Base-by-base conservation (phyloP, 345 rosid species). In the Carallia pectinifolia region DNA sequence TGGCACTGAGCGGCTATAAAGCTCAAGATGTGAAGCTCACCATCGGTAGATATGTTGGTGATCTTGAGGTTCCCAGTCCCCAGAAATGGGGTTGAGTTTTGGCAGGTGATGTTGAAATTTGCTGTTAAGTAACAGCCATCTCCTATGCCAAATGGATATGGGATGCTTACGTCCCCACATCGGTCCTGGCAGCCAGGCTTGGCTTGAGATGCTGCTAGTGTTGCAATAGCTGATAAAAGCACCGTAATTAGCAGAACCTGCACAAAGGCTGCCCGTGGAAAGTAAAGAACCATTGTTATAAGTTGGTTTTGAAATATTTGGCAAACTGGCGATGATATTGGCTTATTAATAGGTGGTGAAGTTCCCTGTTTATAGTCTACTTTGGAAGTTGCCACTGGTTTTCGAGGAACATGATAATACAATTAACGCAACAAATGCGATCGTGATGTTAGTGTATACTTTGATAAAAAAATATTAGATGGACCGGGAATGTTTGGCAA, bases 101-200 rank as follows among this genome's bases (percentile, higher is more conserved):
- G 0, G 30, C 76, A 77, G 27, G 53, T 5, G 37, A 81, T 59
- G 47, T 16, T 39, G 71, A 74, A 75, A 27, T 48, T 1, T 1
- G 15, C 0, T 38, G 19, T 55, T 2, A 64, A 47, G 54, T 31
- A 29, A 34, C 79, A 81, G 10, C 0, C 0, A 12, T 19, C n/a
- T 19, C 18, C 19, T 10, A 56, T 63, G 9, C 79, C 82, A 16
- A 79, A 74, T 2, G 82, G 82, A 59, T 29, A 79, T 4, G 79
- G 68, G 33, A 75, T 59, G 50, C 15, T 64, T 8, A 75, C 29
- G 10, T 39, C 1, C 0, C 76, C 76, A 30, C 80, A 76, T 47
- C 56, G 15, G 17, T 55, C 27, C 0, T 0, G 16, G 38, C 75
- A 72, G 1, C 37, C 48, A 5, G 48, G 58, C 33, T 8, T 65